Conservation (phyloP, 139 green algal genomes). For the Chlamydomonas eustigma region DNA sequence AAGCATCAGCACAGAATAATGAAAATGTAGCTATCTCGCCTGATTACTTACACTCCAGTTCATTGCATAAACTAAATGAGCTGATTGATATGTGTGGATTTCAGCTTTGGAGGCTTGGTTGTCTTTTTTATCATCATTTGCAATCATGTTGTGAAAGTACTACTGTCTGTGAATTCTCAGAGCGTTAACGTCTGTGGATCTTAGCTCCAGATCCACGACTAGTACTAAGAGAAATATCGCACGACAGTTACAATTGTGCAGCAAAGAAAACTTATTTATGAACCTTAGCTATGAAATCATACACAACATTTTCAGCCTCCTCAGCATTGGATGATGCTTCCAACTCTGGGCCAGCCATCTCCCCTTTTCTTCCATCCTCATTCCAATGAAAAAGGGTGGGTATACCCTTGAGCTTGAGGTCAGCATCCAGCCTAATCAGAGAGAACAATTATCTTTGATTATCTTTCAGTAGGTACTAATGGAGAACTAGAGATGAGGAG, state of each 20-base stretch:
- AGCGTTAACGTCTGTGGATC: too few species aligned
- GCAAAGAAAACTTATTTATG: too few species aligned
- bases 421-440: neutral
- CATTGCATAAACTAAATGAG: slow-evolving; percentile 80
- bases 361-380: neutral
- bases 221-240: too few species aligned
- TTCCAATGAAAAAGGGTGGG: neutral
- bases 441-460: too few species aligned
- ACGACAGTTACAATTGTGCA: too few species aligned
- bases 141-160: neutral
- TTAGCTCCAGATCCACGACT: too few species aligned
- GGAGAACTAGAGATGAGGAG: too few species aligned
- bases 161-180: too few species aligned
- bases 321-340: neutral
- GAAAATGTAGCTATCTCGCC: too few species aligned
- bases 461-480: too few species aligned
- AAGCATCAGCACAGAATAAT: too few species aligned
- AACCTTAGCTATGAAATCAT: neutral
- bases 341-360: neutral
- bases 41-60: slow-evolving; percentile 93
- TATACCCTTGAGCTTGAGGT: neutral
- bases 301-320: neutral
- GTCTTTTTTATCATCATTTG: neutral
- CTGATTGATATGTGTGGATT: slow-evolving; percentile 81
- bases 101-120: neutral